Base-by-base conservation (phyloP, 768 basidiomycete species). In the Termitomyces sp. region DNA sequence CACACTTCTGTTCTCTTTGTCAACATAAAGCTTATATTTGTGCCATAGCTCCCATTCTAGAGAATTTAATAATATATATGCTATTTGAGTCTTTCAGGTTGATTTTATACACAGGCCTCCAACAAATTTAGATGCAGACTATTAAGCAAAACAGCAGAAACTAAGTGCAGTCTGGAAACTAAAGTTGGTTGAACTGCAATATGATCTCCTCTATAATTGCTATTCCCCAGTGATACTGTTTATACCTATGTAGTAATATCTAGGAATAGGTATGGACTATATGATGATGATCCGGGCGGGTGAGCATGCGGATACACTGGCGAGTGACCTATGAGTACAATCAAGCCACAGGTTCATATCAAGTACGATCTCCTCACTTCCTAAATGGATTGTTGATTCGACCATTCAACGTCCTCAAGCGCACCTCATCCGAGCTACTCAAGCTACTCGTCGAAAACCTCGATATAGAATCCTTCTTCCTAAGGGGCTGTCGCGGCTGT, bases 21-120 rank as follows among this genome's bases (percentile, higher is more conserved):
- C 15, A 21, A 35, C n/a, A 31, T 19, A n/a, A 56, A 28, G 21
- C 28, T 30, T 37, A 31, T 10, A 2, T 7, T n/a, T 40, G 21
- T 57, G 17, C 41, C 47, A 47, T 58, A 89, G 87, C 81, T 30
- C 87, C 87, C 17, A 82, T 89, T 48, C 71, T 89, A 10, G 87
- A n/a, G n/a, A n/a, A n/a, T n/a, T n/a, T n/a, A n/a, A n/a, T n/a
- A n/a, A n/a, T n/a, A n/a, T n/a, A n/a, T n/a, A n/a, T n/a, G n/a
- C n/a, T n/a, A n/a, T n/a, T n/a, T n/a, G n/a, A n/a, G n/a, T n/a
- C n/a, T n/a, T n/a, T n/a, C n/a, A n/a, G n/a, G n/a, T n/a, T n/a
- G n/a, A n/a, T n/a, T n/a, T n/a, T n/a, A n/a, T n/a, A n/a, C n/a
- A n/a, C n/a, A n/a, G n/a, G n/a, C n/a, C n/a, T n/a, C n/a, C n/a